Percentiles rank a stretch among this genome's conserved stretches.
Conservation (phyloP, 1,284 basidiomycete genomes). For the Irpex lacteus region DNA sequence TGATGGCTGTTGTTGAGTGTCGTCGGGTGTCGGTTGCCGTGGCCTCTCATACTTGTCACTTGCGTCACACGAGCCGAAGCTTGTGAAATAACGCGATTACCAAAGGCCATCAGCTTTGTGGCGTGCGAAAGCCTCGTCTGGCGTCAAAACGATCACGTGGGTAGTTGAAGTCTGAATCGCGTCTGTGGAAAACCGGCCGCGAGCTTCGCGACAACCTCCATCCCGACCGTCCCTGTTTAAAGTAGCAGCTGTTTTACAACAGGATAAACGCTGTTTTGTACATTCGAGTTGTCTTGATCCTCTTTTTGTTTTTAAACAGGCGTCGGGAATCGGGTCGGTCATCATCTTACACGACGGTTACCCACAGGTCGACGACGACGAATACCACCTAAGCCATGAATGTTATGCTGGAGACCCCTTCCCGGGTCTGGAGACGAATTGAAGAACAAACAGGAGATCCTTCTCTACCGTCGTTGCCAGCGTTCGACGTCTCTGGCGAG, state of each 20-base stretch:
- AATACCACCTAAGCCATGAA: conserved; percentile 20
- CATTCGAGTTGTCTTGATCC: too few species aligned
- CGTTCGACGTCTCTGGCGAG: conserved; percentile 57
- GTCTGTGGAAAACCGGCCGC: neutral
- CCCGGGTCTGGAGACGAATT: conserved; percentile 76
- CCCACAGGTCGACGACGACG: neutral
- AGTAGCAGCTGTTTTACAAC: neutral
- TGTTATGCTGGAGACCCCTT: conserved; percentile 68
- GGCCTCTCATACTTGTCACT: neutral
- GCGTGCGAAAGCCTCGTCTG: neutral
- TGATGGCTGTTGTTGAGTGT: neutral
- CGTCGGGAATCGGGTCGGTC: too few species aligned
- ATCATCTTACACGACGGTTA: too few species aligned
- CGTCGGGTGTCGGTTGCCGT: neutral
- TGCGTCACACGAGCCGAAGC: neutral
- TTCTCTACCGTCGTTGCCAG: conserved; percentile 71
- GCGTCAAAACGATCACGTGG: conserved; percentile 2
- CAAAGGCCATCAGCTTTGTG: neutral
- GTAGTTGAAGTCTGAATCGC: conserved; percentile 1
- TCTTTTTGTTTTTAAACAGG: too few species aligned
- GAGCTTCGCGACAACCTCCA: neutral
- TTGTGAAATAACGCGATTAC: neutral
- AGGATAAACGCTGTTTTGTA: too few species aligned
- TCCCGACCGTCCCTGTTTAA: neutral
- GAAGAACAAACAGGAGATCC: conserved; percentile 71